Evolutionary conservation across 78 protist species (phyloP), one percentile per base, ranked within the genome.

Genomic region (Emiliania huxleyi): DNA sequence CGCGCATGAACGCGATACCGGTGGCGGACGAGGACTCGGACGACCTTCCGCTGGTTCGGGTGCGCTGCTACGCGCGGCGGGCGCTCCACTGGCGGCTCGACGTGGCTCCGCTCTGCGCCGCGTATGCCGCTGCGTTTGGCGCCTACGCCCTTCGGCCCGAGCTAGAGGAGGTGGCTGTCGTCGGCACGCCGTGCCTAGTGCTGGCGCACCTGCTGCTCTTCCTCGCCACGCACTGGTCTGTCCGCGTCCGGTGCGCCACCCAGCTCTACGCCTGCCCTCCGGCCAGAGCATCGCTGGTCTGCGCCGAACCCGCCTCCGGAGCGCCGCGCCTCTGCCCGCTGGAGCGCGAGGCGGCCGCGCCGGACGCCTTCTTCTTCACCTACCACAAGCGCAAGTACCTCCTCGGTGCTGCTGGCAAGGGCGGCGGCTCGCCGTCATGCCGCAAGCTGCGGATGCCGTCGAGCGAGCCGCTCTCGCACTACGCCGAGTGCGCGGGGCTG

Each of bases 361-460:
- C 0, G 77, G 49, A n/a, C 87, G 87, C 87, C 12, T 1, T 11
- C 25, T 44, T 19, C 89, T 85, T 85, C 26, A 1, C 33, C 37
- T 85, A 1, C 55, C 90, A 37, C 55, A 45, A 46, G 42, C 55
- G 90, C 90, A 85, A 29, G 90, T 85, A 85, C 69, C 25, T 77
- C 29, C 49, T 42, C 83, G 44, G 3, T 0, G 19, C 29, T 4
- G 29, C 83, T 19, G 18, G 1, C 23, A 12, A 0, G 6, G 46
- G 25, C 33, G 88, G 3, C 22, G 21, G 18, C 0, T 0, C 12
- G n/a, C 21, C 2, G 1, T 15, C 62, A 48, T 46, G 40, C 25
- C 29, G 25, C 29, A 5, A 37, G 42, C 33, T 22, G 33, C 29
- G 22, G 21, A 29, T n/a, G 42, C 49, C 91, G 35, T 1, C 5